Base-by-base conservation (phyloP, 306 rosid species). In the Acacia melanoxylon region DNA sequence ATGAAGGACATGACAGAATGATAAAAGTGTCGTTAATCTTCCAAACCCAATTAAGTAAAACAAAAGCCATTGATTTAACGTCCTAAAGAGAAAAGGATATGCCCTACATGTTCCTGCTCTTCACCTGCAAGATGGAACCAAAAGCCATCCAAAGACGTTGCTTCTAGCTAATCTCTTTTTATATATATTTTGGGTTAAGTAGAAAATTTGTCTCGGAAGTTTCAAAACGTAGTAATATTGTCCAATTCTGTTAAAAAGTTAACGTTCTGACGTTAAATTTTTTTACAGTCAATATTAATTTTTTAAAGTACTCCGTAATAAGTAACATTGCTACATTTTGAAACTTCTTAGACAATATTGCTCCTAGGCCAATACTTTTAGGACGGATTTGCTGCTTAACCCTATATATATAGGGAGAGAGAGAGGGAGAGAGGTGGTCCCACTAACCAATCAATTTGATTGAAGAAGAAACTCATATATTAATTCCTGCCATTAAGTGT, bases 1-100 rank as follows among this genome's bases (percentile, higher is more conserved):
- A 27, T 14, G 29, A 74, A 41, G 85, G 76, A 81, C 86, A 51
- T 78, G 83, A 49, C 81, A 86, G 45, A 68, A 4, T 40, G 20
- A 70, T 70, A 42, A 68, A 67, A 40, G 73, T 27, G 49, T 10
- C 17, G 11, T 1, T 70, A 35, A 42, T 70, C 33, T 70, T 41
- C 35, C 19, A 42, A 70, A 41, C 33, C 20, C 54, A 11, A 41
- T 69, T 69, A 41, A 37, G 8, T 2, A 42, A 42, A 70, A 9
- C 29, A 45, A 24, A 45, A 71, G 17, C 58, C 19, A 25, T 25
- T 44, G 58, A 71, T 15, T 24, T 8, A 15, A 70, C 20, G 75
- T 71, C 13, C n/a, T 35, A 75, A 68, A 68, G 72, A 74, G 83
- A 74, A 20, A 67, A 71, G 22, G 3, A 14, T 12, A 12, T 71